Base-by-base conservation (phyloP, 1,139 yeast genomes). In the Suzukiozyma palmioleophila region DNA sequence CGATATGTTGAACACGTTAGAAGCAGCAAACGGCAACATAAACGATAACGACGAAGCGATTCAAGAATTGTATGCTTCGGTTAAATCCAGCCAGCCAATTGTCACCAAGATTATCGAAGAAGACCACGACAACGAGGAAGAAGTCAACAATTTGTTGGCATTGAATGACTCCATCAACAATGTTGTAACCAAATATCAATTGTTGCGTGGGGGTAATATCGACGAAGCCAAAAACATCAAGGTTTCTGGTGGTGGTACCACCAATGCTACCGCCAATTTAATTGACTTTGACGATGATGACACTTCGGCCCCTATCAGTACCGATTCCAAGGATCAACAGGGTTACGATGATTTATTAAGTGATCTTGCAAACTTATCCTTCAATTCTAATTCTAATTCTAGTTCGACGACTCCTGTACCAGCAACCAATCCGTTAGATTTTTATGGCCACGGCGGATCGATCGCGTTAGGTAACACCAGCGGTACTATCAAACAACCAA, bases 21-120 rank as follows among this genome's bases (percentile, higher is more conserved):
- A 80, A 41, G 63, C 66, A 25, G 71, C 74, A 16, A 69, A 75
- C 6, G 66, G 69, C 8, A 46, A 45, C 24, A 58, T 75, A 36
- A 82, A 81, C 46, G 69, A 77, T 25, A 62, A 75, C 15, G 81
- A 79, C 58, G 92, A 84, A 49, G 92, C 96, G 2, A 64, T 86
- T 25, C 69, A 75, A 38, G 97, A 92, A 52, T 73, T 94, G 45
- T 87, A 83, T 51, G 75, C 83, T 33, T 74, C 96, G 2, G 70
- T 94, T 48, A 89, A 86, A 59, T 81, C 82, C 39, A 81, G 96
- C 22, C 90, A 84, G 54, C 96, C 97, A 32, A 89, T 86, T 53
- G 77, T 92, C 49, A 86, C 85, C 57, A 84, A 82, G 52, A 84
- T 94, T 54, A 80, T 89, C 46, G 95, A 86, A 55, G 89, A 84